These are phyloP conservation scores for Diplodia intermedia DNA, from an alignment of 2,329 filamentous ascomycete species.

Conservation along the genomic window DNA sequence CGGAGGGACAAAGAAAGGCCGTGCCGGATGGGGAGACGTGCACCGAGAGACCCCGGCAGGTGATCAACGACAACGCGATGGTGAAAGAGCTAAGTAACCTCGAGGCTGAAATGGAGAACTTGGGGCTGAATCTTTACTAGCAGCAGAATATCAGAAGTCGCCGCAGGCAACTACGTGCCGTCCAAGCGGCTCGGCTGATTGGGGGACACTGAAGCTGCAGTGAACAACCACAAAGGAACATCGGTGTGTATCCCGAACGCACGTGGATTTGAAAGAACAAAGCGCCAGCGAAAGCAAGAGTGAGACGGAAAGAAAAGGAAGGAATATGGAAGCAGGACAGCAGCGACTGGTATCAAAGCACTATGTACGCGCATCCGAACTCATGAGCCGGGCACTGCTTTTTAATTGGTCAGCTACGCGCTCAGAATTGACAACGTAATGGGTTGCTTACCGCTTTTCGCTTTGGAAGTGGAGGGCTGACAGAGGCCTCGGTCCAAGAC, in stretches of 20 bases:
- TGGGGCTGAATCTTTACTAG: neutral
- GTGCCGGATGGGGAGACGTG: slow-evolving; percentile 11
- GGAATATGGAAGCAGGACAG: slow-evolving; percentile 30
- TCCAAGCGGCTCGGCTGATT: neutral
- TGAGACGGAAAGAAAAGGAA: too few relatives aligned
- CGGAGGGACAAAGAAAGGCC: slow-evolving; percentile 6
- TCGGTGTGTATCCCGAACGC: neutral
- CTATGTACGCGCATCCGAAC: slow-evolving; percentile 20
- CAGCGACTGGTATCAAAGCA: slow-evolving; percentile 41
- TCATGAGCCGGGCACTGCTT: slow-evolving; percentile 41
- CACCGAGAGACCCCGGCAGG: neutral
- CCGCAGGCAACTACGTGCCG: neutral
- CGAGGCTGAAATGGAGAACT: neutral
- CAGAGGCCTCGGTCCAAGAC: neutral
- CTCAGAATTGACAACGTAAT: too few relatives aligned
- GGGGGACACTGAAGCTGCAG: neutral
- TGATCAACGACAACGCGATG: neutral
- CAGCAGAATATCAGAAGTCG: neutral
- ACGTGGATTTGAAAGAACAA: neutral
- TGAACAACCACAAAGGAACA: neutral
- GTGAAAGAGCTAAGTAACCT: neutral
- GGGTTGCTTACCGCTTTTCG: slow-evolving; percentile 5
- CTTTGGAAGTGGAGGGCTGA: neutral
- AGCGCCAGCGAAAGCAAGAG: neutral
- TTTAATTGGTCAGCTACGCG: neutral